Evolutionary conservation across 768 basidiomycete species (phyloP).

Genomic region (Rhodosporidiobolus sp.): DNA sequence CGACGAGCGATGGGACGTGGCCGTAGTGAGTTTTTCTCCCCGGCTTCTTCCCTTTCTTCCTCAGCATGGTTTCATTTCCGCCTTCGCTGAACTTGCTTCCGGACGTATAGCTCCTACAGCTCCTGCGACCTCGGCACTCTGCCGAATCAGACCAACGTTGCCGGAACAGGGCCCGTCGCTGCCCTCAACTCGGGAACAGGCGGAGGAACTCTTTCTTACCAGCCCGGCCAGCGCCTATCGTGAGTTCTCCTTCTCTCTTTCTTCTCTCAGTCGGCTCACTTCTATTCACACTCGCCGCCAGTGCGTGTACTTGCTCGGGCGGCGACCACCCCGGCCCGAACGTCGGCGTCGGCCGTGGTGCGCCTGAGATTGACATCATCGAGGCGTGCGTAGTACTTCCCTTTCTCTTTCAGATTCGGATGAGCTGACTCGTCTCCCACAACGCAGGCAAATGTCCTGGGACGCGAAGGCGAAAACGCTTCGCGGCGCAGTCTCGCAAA

Average conservation of each 20-base stretch:
- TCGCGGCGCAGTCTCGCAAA: conserved; percentile 70
- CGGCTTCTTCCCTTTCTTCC: too few species aligned
- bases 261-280: background rate
- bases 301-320: conserved; percentile 75
- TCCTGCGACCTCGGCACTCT: conserved; percentile 82
- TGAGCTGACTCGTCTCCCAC: conserved; percentile 47
- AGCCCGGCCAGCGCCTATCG: conserved; percentile 82
- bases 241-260: background rate
- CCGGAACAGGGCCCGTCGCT: conserved; percentile 58
- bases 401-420: conserved; percentile 44
- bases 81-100: conserved; percentile 48
- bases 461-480: background rate
- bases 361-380: conserved; percentile 65
- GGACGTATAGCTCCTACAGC: conserved; percentile 67
- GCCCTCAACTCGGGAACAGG: conserved; percentile 52
- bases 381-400: conserved; percentile 63
- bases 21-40: conserved; percentile 46
- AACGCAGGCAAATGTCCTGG: conserved; percentile 13
- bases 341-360: conserved; percentile 64
- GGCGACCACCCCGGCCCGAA: conserved; percentile 86
- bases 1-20: conserved; percentile 71
- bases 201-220: conserved; percentile 64
- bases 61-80: background rate
- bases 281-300: background rate
- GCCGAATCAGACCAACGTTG: conserved; percentile 68